A percentile compares a stretch with the other conserved stretches of the same genome.
phyloP scores from a whole-genome alignment of 495 filamentous ascomycete species.

The Paragyromitra xinjiangensis region DNA sequence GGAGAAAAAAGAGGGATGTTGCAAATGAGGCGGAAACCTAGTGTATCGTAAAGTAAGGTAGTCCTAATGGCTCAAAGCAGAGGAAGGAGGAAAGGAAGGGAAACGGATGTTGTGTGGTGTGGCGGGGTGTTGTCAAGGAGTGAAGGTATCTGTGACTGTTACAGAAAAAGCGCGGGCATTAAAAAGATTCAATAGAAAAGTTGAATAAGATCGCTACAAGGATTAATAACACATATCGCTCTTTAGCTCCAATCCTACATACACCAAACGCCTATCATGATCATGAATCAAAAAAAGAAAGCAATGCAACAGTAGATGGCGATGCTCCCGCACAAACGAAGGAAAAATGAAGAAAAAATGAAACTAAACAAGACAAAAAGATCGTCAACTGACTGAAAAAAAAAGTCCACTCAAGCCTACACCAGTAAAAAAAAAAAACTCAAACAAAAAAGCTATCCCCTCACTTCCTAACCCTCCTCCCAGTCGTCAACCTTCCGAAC shows the following conservation, averaged over 20 bases:
- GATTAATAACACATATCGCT: constrained; percentile 18
- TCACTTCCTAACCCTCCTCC: constrained; percentile 50
- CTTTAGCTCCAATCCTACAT: constrained; percentile 16
- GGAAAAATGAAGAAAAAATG: neutral
- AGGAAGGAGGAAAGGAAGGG: too few relatives aligned
- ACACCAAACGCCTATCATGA: constrained; percentile 44
- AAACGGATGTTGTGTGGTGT: too few relatives aligned
- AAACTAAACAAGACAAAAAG: constrained; percentile 5
- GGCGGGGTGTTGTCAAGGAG: too few relatives aligned
- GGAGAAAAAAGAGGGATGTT: too few relatives aligned
- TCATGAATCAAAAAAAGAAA: constrained; percentile 15
- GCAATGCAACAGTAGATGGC: constrained; percentile 12
- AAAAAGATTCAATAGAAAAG: too few relatives aligned
- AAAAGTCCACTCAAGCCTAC: constrained; percentile 1
- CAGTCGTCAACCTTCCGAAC: constrained; percentile 47
- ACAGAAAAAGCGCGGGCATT: too few relatives aligned
- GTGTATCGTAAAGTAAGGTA: too few relatives aligned
- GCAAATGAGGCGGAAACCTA: too few relatives aligned
- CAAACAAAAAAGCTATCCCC: constrained; percentile 8
- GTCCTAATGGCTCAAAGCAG: too few relatives aligned
- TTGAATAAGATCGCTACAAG: neutral
- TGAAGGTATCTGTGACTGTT: too few relatives aligned
- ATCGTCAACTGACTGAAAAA: constrained; percentile 18
- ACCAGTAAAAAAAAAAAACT: neutral
- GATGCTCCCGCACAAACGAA: neutral